Base-by-base conservation (phyloP, 306 rosid species). In the Nissolia schottii region DNA sequence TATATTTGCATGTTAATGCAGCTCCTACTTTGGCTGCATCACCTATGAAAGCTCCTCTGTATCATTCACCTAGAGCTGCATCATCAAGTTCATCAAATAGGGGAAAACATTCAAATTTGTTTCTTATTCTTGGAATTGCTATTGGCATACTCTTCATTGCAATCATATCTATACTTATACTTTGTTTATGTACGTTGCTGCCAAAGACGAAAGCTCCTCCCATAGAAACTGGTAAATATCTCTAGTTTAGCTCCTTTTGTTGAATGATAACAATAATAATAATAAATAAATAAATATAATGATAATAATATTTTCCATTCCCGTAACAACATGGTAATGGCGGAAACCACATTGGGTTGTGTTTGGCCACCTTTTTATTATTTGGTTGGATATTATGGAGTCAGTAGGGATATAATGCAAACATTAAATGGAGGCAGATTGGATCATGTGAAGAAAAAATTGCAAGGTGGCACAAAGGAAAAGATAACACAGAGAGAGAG, bases 121-220 rank as follows among this genome's bases (percentile, higher is more conserved):
- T 71, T 66, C 84, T 76, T 76, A 64, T 91, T 79, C 72, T 94
- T 80, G 91, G 92, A 57, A 78, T 94, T 74, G 88, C 91, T 51
- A 84, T 85, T 9, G 91, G 89, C 11, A 15, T 91, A 74, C 85
- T 94, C 79, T 82, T 94, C 81, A 55, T 86, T 73, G 88, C 87
- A 79, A 73, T 89, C 67, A 49, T 85, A 50, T 82, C 76, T 77
- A 73, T 87, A 59, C 76, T 91, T 41, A 32, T 84, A 70, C 83
- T 89, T 73, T 94, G 89, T 77, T 63, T 89, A 68, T 85, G 91
- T 81, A 71, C 80, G 7, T 66, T 79, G 66, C 50, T 77, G 79
- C 83, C 64, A 41, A 91, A 86, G 87, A 46, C 63, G 28, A 78
- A 80, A 79, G 63, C 77, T 63, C 82, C 96, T 51, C 76, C 87